phyloP scores from a whole-genome alignment of 2,329 filamentous ascomycete species.

The Ramularia collo-cygni region DNA sequence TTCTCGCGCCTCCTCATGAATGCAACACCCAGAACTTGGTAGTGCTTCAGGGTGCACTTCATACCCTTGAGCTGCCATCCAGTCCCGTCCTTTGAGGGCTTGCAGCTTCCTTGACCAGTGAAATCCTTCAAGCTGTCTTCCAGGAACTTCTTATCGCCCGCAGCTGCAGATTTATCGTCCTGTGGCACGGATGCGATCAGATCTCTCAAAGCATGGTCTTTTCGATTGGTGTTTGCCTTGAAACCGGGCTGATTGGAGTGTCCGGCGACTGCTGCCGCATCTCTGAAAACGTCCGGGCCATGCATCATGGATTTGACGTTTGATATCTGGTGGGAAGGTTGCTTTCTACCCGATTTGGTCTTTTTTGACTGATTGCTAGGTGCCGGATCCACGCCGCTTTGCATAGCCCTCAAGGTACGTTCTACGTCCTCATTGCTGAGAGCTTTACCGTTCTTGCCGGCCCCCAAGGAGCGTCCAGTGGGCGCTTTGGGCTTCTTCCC shows the following conservation, averaged over 20 bases:
- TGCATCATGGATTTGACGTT: slow-evolving; percentile 14
- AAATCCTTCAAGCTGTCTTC: slow-evolving; percentile 38
- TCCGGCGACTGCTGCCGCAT: slow-evolving; percentile 13
- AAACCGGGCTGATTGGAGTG: slow-evolving; percentile 20
- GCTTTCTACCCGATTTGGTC: no score
- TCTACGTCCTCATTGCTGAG: no score
- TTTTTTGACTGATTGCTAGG: no score
- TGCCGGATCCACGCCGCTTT: no score
- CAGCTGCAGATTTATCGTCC: slow-evolving; percentile 29
- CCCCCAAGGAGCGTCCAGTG: no score
- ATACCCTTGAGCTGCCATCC: slow-evolving; percentile 45
- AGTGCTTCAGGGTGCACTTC: slow-evolving; percentile 38
- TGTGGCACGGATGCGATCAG: slow-evolving; percentile 35
- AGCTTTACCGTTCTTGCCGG: no score
- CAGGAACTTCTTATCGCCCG: slow-evolving; percentile 33
- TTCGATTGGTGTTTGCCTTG: slow-evolving; percentile 17
- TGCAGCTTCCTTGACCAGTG: slow-evolving; percentile 31
- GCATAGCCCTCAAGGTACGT: no score
- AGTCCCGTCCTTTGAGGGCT: slow-evolving; percentile 20
- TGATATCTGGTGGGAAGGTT: slow-evolving; percentile 5
- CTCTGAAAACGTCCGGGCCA: slow-evolving; percentile 21
- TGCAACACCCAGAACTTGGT: slow-evolving; percentile 46
- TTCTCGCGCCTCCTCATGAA: slow-evolving; percentile 53
- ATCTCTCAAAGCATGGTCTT: slow-evolving; percentile 32
- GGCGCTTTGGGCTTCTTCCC: no score